Evolutionary conservation across 106 monocot species (phyloP), one percentile per base, ranked within the genome.

Genomic region (Narthecium ossifragum): DNA sequence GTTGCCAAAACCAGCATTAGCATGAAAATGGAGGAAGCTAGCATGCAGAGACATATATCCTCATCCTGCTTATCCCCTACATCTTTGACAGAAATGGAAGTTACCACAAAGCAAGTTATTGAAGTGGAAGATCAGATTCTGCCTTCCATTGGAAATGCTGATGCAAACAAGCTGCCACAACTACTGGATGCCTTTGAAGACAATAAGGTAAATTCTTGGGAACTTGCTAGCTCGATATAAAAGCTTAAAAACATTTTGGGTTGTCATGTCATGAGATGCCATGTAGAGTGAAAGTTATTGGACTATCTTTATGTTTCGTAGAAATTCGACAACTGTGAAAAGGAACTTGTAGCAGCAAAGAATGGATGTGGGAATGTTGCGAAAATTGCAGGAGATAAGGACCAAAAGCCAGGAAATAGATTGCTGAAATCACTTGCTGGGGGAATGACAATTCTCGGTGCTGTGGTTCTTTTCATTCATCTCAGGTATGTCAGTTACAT

Each of bases 401-500:
- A 23, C 20, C 39, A 24, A 14, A 57, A 33, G 34, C 11, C 63
- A 55, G 66, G 62, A 28, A 74, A 72, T 11, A 71, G 37, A 48
- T 46, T 79, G 62, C 46, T 79, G 34, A 72, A 66, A 31, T 79
- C 78, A 43, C 65, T 84, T 27, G 75, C 68, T 54, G 68, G 79
- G 13, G 68, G 71, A 60, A 61, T 84, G 54, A 75, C 78, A 34
- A 10, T 79, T 13, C 28, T 72, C n/a, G 75, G 75, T 41, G 55
- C 71, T 27, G 28, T 75, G 32, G 46, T 75, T 18, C 27, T 84
- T 57, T 38, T 79, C 30, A 26, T 72, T 60, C 75, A 79, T 56
- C 46, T 84, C 28, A 84, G 79, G 84, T 84, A 75, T 56, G 38
- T 1, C n/a, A n/a, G n/a, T n/a, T n/a, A n/a, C n/a, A n/a, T n/a